Evolutionary conservation across 176 grass and related monocot genomes (phyloP).

Genomic region (Hsuehochloa calcarea): DNA sequence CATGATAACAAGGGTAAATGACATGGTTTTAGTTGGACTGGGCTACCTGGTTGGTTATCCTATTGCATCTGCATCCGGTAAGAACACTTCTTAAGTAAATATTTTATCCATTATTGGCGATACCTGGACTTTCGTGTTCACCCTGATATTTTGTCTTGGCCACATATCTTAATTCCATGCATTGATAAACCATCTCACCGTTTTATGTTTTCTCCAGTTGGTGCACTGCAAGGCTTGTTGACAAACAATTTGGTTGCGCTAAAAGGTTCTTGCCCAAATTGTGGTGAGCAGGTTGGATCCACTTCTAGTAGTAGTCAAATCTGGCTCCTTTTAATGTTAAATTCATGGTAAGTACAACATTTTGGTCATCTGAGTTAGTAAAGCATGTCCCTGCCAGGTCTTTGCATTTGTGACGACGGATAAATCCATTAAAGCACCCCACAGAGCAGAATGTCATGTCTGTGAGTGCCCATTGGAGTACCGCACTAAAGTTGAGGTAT

Average conservation of each 20-base stretch:
- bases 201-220: slow-evolving; percentile 41
- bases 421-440: slow-evolving; percentile 53
- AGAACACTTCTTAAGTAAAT: slow-evolving; percentile 2
- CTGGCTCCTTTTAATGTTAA: not conserved
- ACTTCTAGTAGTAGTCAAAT: slow-evolving; percentile 4
- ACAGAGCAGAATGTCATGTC: slow-evolving; percentile 29
- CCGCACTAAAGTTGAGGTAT: slow-evolving; percentile 85
- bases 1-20: slow-evolving; percentile 45
- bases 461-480: slow-evolving; percentile 50
- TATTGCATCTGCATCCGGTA: slow-evolving; percentile 73
- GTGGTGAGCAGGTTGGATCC: slow-evolving; percentile 64
- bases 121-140: not conserved
- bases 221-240: slow-evolving; percentile 36
- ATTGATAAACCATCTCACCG: not conserved
- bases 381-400: slow-evolving; percentile 50
- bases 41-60: slow-evolving; percentile 76
- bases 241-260: too few species aligned
- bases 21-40: slow-evolving; percentile 57
- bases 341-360: not conserved
- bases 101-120: not conserved
- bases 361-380: not conserved
- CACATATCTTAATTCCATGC: not conserved
- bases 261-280: too few species aligned
- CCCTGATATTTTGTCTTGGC: not conserved
- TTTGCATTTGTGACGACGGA: slow-evolving; percentile 90